Conservation (phyloP, 805 yeast genomes). For the Zygosaccharomyces bailii region DNA sequence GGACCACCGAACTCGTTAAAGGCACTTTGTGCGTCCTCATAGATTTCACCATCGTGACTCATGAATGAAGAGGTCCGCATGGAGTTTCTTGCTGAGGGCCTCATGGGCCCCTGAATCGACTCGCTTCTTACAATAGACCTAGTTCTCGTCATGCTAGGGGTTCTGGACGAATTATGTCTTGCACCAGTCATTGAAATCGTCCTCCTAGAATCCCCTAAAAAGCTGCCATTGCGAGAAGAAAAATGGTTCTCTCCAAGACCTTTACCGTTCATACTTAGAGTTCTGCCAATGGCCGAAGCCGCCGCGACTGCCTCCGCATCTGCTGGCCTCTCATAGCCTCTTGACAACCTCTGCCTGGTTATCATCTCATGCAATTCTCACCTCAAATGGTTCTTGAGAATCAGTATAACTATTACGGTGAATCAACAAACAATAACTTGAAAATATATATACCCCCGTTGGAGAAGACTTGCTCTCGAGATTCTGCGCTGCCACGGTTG, state of each 20-base stretch:
- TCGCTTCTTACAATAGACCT: constrained; percentile 8
- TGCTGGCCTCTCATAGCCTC: constrained; percentile 26
- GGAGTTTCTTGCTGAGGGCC: neutral
- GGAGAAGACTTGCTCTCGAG: constrained; percentile 8
- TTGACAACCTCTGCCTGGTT: constrained; percentile 14
- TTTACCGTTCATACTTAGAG: constrained; percentile 37
- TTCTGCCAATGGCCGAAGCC: constrained; percentile 53
- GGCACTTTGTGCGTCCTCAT: constrained; percentile 30
- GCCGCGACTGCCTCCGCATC: constrained; percentile 60
- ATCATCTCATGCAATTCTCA: constrained; percentile 12
- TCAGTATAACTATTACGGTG: neutral
- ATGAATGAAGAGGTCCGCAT: constrained; percentile 7
- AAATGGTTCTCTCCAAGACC: constrained; percentile 25
- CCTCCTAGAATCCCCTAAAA: constrained; percentile 12
- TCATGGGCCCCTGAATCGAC: neutral
- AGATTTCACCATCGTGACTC: constrained; percentile 2
- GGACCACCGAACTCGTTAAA: constrained; percentile 37
- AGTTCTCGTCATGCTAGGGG: constrained; percentile 11
- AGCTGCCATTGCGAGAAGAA: constrained; percentile 24
- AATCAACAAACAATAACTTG: neutral
- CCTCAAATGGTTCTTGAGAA: neutral
- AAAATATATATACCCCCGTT: constrained; percentile 5
- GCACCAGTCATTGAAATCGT: constrained; percentile 17
- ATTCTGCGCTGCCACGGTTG: neutral
- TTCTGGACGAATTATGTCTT: constrained; percentile 13